Base-by-base conservation (phyloP, 2,329 filamentous ascomycete species). In the Clarireedia sp. region DNA sequence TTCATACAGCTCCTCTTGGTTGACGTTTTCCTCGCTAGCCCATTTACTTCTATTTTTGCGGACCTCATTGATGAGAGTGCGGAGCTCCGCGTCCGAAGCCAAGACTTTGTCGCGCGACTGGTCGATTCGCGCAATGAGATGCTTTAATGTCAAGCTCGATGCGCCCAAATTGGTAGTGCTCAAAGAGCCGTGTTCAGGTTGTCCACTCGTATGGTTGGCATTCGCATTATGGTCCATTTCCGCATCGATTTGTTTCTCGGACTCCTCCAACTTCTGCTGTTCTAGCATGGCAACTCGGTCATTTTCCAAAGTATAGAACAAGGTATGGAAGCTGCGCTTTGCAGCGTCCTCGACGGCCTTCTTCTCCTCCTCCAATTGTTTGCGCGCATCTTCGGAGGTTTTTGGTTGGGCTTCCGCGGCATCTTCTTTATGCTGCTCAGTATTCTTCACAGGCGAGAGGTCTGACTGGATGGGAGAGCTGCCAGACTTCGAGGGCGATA, bases 21-120 rank as follows among this genome's bases (percentile, higher is more conserved):
- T 92, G 59, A 99, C 87, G 63, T 95, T 94, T 64, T 99, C 94
- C 71, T 97, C 94, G 69, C 88, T 97, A 3, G 94, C 92, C 94
- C 94, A 99, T 73, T 99, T 99, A 72, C 92, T 97, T 66, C 94
- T 81, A 65, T 97, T 97, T 72, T 97, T 99, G 61, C 94, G 83
- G 17, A 99, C 94, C 71, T 99, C 94, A 65, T 94, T 96, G 81
- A 99, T 96, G 57, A 99, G 75, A 49, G 87, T 89, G 57, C 94
- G 84, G 57, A 99, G 77, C 68, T 99, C 92, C 23, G 90, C 87
- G 73, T 99, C 94, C 1, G 91, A 95, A 17, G 94, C 92, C 69
- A 85, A 83, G 51, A 99, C 92, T 74, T 89, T 83, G 62, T 90
- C 86, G 66, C 94, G 86, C 74, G 96, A 94, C 72, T 89, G 82